phyloP scores from a whole-genome alignment of 441 rosid genomes.

The Populus hybrid region DNA sequence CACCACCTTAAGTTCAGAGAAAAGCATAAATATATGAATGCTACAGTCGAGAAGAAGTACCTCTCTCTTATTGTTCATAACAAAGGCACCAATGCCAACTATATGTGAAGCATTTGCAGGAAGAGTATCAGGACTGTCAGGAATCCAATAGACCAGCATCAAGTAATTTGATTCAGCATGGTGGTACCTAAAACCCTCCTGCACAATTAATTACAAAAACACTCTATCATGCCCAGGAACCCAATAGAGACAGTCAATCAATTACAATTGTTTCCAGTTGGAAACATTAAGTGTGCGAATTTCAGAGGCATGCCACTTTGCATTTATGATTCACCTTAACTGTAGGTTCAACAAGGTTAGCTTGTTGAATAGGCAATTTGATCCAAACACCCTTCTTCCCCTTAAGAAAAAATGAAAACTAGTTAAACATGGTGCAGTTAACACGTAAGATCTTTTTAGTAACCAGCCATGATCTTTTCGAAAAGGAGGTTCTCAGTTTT shows the following conservation, averaged over 20 bases:
- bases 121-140: slow-evolving; percentile 37
- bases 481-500: not conserved
- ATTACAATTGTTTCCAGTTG: not conserved
- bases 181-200: slow-evolving; percentile 85
- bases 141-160: slow-evolving; percentile 82
- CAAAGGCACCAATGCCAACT: slow-evolving; percentile 70
- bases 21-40: not conserved
- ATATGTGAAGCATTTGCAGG: slow-evolving; percentile 76
- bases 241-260: not conserved
- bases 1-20: not conserved
- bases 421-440: not conserved
- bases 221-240: not conserved
- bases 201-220: slow-evolving; percentile 12
- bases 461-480: not conserved
- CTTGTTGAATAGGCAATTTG: slow-evolving; percentile 39
- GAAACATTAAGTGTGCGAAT: not conserved
- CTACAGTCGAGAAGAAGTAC: slow-evolving; percentile 23
- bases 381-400: slow-evolving; percentile 62
- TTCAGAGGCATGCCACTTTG: not conserved
- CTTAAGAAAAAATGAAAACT: slow-evolving; percentile 21
- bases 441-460: not conserved
- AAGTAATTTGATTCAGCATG: slow-evolving; percentile 75
- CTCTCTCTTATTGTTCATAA: slow-evolving; percentile 45
- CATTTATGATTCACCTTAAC: slow-evolving; percentile 40
- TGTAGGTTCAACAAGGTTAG: slow-evolving; percentile 53